Conservation (phyloP, 1,284 basidiomycete genomes). For the Mycena sp. region DNA sequence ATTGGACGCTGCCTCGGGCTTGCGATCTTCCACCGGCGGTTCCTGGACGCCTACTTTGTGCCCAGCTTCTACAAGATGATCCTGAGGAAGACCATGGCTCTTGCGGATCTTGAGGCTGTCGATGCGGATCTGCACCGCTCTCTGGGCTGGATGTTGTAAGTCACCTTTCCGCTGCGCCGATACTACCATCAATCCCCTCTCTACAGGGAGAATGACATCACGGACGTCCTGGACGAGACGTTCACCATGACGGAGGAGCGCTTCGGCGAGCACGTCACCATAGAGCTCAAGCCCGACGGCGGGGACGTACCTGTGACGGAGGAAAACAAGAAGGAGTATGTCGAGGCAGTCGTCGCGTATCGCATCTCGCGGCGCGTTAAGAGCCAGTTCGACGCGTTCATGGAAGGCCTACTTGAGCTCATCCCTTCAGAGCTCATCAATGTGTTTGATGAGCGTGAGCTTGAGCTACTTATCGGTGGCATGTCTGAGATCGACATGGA, state of each 20-base stretch:
- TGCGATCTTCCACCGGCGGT: slow-evolving; percentile 98
- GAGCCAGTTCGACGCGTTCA: slow-evolving; percentile 96
- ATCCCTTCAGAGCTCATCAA: slow-evolving; percentile 95
- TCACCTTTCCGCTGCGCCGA: slow-evolving; percentile 28
- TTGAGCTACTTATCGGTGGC: slow-evolving; percentile 96
- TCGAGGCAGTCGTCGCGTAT: slow-evolving; percentile 94
- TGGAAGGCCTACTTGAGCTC: slow-evolving; percentile 94
- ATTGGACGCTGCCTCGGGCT: slow-evolving; percentile 95
- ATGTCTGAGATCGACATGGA: slow-evolving; percentile 99
- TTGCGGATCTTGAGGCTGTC: slow-evolving; percentile 91
- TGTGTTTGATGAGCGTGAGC: slow-evolving; percentile 98
- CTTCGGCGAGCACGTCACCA: slow-evolving; percentile 95
- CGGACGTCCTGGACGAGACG: slow-evolving; percentile 94
- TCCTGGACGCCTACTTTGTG: slow-evolving; percentile 99
- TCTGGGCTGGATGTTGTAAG: slow-evolving; percentile 96
- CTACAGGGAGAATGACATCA: slow-evolving; percentile 92
- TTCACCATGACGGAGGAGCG: slow-evolving; percentile 96
- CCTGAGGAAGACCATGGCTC: slow-evolving; percentile 84
- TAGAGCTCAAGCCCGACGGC: slow-evolving; percentile 92
- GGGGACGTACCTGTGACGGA: slow-evolving; percentile 90
- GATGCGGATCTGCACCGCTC: slow-evolving; percentile 93
- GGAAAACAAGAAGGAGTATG: slow-evolving; percentile 99
- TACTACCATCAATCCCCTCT: slow-evolving; percentile 16
- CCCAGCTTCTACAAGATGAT: slow-evolving; percentile 99
- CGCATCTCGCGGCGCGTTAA: slow-evolving; percentile 93